Percentiles rank a stretch among this genome's conserved stretches.
Evolutionary conservation across 768 basidiomycete genomes (phyloP).

Genomic region (Tylopilus subfusipes): DNA sequence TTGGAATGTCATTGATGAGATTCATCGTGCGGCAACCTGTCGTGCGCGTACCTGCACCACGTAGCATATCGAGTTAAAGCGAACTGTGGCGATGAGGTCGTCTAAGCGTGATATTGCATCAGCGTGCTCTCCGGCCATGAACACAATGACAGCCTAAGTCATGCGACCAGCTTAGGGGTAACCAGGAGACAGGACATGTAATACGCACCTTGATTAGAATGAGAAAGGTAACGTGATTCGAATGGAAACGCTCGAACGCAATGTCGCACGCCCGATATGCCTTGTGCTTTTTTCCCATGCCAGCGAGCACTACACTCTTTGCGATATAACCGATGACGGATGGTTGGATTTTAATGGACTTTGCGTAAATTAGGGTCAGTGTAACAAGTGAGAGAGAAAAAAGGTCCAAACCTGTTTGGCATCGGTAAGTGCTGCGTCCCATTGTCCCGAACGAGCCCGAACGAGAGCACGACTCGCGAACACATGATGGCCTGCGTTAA

Average conservation of each 20-base stretch:
- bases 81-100: background rate
- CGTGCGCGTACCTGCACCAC: background rate
- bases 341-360: background rate
- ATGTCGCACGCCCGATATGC: constrained; percentile 1
- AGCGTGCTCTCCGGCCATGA: background rate
- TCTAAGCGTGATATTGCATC: background rate
- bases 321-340: constrained; percentile 7
- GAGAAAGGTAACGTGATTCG: background rate
- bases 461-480: background rate
- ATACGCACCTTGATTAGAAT: background rate
- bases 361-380: background rate
- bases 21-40: background rate
- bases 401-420: background rate
- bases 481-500: background rate
- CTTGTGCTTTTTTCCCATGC: background rate
- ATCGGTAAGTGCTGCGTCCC: background rate
- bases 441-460: background rate
- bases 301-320: background rate
- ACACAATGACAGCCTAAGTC: background rate
- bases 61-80: background rate
- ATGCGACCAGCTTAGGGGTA: too few relatives aligned
- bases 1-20: background rate
- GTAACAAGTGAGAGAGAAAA: background rate
- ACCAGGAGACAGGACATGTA: too few relatives aligned
- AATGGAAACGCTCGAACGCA: background rate